These are phyloP conservation scores for Linnemannia exigua DNA, from an alignment of 192 early-diverging fungal genomes.

Conservation along the genomic window DNA sequence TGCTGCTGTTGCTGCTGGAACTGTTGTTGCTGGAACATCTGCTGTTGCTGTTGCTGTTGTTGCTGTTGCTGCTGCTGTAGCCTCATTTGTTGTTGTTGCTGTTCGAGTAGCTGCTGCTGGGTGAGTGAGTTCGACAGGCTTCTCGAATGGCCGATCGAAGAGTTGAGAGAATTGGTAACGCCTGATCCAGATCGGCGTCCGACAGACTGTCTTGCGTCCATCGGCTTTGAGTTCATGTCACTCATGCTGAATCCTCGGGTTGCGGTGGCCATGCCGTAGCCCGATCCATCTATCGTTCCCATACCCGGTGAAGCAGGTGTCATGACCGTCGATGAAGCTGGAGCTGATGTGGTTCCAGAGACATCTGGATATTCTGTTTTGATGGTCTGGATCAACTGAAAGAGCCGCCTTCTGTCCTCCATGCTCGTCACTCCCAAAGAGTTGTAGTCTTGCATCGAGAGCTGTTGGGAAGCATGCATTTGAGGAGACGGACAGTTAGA, in stretches of 20 bases:
- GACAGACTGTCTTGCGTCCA: slow-evolving; percentile 36
- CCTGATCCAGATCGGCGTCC: slow-evolving; percentile 44
- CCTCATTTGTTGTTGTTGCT: slow-evolving; percentile 16
- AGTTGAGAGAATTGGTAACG: slow-evolving; percentile 6
- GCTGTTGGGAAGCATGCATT: slow-evolving; percentile 49
- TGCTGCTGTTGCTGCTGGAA: slow-evolving; percentile 28
- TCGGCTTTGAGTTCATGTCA: slow-evolving; percentile 12
- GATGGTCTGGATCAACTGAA: slow-evolving; percentile 62
- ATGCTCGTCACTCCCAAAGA: slow-evolving; percentile 69
- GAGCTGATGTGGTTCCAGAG: slow-evolving; percentile 18
- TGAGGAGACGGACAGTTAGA: not conserved
- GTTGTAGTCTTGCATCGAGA: slow-evolving; percentile 85
- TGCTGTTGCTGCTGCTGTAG: slow-evolving; percentile 24
- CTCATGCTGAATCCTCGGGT: slow-evolving; percentile 34
- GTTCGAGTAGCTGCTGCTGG: slow-evolving; percentile 18
- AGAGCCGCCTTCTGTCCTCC: slow-evolving; percentile 70
- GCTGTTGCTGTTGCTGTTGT: slow-evolving; percentile 37
- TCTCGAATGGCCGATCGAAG: slow-evolving; percentile 24
- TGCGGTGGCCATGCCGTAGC: slow-evolving; percentile 21
- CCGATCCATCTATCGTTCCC: slow-evolving; percentile 11
- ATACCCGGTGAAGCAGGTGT: slow-evolving; percentile 1
- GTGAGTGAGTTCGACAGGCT: slow-evolving; percentile 27
- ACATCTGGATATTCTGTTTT: slow-evolving; percentile 48
- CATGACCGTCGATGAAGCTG: slow-evolving; percentile 10
- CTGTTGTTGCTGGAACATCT: slow-evolving; percentile 25